Evolutionary conservation across 2,329 filamentous ascomycete species (phyloP).

Genomic region (Trichoderma sp.): DNA sequence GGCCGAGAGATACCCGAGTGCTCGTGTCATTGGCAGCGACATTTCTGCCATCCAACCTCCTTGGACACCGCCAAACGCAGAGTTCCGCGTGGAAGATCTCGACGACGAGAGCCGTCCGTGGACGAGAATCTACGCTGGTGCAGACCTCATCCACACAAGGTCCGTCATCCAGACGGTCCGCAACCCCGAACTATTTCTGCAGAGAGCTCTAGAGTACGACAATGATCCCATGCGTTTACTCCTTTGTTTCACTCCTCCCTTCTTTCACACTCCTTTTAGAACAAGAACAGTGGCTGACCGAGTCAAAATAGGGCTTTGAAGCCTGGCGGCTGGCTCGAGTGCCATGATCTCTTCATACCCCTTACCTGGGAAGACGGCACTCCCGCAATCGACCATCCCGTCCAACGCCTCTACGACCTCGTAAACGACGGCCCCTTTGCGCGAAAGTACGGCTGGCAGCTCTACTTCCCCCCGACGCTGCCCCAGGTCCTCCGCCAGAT

Average conservation of each 20-base stretch:
- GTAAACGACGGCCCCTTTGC: constrained; percentile 35
- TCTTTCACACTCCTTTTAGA: neutral
- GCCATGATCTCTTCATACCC: constrained; percentile 36
- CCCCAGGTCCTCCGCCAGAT: constrained; percentile 30
- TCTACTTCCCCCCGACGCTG: constrained; percentile 32
- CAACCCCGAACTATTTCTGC: constrained; percentile 49
- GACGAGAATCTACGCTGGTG: constrained; percentile 36
- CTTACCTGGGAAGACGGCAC: constrained; percentile 36
- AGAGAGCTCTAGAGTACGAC: constrained; percentile 44
- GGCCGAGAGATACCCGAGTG: constrained; percentile 45
- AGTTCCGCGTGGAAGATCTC: constrained; percentile 45
- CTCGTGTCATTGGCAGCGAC: constrained; percentile 46
- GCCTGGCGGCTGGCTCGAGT: constrained; percentile 42
- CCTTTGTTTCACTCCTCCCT: neutral
- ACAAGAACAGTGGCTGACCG: constrained; percentile 17
- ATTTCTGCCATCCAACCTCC: constrained; percentile 45
- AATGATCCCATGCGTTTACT: neutral
- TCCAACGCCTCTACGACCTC: constrained; percentile 35
- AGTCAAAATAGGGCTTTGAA: constrained; percentile 31
- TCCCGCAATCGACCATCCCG: constrained; percentile 30
- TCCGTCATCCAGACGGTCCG: constrained; percentile 51
- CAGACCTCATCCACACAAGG: constrained; percentile 56
- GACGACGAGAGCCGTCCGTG: constrained; percentile 37
- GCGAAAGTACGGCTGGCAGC: constrained; percentile 36
- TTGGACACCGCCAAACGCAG: constrained; percentile 56